Base-by-base conservation (phyloP, 73 alveolate species). In the Blepharisma japonicum region DNA sequence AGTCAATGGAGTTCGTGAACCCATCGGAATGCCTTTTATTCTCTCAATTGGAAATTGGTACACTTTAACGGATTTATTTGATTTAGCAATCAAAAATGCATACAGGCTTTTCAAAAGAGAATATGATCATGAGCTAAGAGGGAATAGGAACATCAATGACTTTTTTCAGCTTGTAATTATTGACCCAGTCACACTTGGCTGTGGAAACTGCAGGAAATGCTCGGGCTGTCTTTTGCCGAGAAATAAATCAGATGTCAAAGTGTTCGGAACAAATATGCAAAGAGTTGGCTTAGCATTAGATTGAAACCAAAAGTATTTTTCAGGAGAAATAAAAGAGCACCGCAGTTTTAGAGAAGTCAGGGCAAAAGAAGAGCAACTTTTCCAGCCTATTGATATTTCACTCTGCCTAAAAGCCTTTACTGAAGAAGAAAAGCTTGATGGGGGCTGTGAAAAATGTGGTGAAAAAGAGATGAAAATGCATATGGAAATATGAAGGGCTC, bases 371-470 rank as follows among this genome's bases (percentile, higher is more conserved):
- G 42, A 47, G 25, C 20, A 23, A 3, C 21, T 18, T 14, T 9
- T 14, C 11, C 32, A 39, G n/a, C 68, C 68, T 2, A 39, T 70
- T 70, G 80, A 70, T 5, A 70, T 70, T 18, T 71, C 56, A 21
- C 46, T 77, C 50, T 82, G 89, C 66, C 76, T 82, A 18, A 50
- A 80, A 6, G 45, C 78, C 6, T 79, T 82, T 23, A 82, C 81
- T 18, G 14, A 82, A 8, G 76, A 77, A 82, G 89, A 82, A 61
- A 82, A 82, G 27, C 46, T 70, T 45, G 80, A 70, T 45, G 14
- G 14, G 11, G 5, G 27, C n/a, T 70, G 80, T 45, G 80, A 70
- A 70, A 70, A 70, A 70, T 45, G 89, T 66, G 1, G 81, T 38
- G 9, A 82, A 55, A 23, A 21, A 55, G 72, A 55, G 80, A 39